Base-by-base conservation (phyloP, 768 basidiomycete species). In the Chiua virens region DNA sequence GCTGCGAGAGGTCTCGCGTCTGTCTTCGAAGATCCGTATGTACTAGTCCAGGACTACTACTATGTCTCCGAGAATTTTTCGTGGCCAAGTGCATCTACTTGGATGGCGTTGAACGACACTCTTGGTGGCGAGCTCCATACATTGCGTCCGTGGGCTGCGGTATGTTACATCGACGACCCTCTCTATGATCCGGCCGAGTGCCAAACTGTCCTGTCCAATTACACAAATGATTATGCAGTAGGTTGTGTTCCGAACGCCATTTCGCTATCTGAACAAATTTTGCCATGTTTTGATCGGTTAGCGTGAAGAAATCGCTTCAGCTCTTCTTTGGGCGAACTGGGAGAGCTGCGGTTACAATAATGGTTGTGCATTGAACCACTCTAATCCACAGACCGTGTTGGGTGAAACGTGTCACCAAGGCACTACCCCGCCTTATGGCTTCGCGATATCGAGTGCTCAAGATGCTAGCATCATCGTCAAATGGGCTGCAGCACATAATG, bases 251-350 rank as follows among this genome's bases (percentile, higher is more conserved):
- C 8, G n/a, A n/a, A 5, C 4, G 42, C 17, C 34, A 8, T 17
- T 15, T 34, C n/a, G 5, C 30, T 3, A 2, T 30, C 4, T 23
- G 10, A 8, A 23, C 27, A 14, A 8, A 13, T 21, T 34, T 32
- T 17, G 20, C 3, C 34, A 20, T 23, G 7, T 11, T 17, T 17
- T 1, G 4, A 6, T 23, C 23, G n/a, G n/a, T n/a, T n/a, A 61
- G 60, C 60, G 60, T 8, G 60, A 62, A 47, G 39, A 21, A 18
- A 9, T 41, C 0, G 8, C 60, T 8, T 34, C 60, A 1, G 60
- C 60, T 5, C 53, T 62, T 6, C 60, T 61, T 20, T 61, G 60
- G 60, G 4, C 51, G 9, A 61, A 62, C 53, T 61, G 56, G 52
- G 60, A 62, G 36, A 47, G 50, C 6, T 61, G 60, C 14, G 56